A percentile compares a stretch with the other conserved stretches of the same genome.
Conservation (phyloP, 2,329 filamentous ascomycete species). For the Fusarium poae region DNA sequence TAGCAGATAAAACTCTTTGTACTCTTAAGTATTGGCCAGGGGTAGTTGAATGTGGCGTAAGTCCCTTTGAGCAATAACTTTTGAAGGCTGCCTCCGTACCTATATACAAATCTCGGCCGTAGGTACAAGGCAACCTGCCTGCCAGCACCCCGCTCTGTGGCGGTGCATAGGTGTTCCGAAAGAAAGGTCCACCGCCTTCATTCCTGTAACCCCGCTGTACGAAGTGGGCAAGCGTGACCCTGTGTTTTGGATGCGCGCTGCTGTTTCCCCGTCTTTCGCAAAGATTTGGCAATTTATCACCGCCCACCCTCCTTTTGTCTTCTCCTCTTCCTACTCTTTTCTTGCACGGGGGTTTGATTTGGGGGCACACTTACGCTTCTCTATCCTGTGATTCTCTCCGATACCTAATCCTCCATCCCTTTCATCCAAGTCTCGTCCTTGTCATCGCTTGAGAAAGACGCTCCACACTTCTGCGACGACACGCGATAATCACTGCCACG, state of each 20-base stretch:
- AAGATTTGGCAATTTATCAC: slow-evolving; percentile 41
- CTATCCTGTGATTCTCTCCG: slow-evolving; percentile 36
- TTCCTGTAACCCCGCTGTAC: slow-evolving; percentile 40
- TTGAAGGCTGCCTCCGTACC: too few species aligned
- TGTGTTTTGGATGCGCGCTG: slow-evolving; percentile 37
- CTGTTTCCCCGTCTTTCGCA: slow-evolving; percentile 34
- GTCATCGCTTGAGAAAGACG: slow-evolving; percentile 26
- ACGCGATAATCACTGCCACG: slow-evolving; percentile 40
- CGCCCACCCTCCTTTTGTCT: slow-evolving; percentile 35
- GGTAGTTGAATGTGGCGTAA: too few species aligned
- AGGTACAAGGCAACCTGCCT: neutral
- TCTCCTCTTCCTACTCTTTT: slow-evolving; percentile 27
- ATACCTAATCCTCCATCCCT: slow-evolving; percentile 19
- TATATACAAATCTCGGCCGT: neutral
- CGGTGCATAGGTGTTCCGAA: slow-evolving; percentile 36
- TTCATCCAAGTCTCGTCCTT: slow-evolving; percentile 22
- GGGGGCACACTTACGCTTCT: slow-evolving; percentile 37
- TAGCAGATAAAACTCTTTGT: too few species aligned
- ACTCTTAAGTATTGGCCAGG: too few species aligned
- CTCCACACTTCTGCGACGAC: slow-evolving; percentile 45
- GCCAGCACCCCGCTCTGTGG: slow-evolving; percentile 49
- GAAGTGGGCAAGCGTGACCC: slow-evolving; percentile 43
- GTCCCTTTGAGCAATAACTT: too few species aligned
- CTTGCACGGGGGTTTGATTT: slow-evolving; percentile 35
- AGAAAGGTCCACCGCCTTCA: slow-evolving; percentile 26